Percentiles rank a stretch among this genome's conserved stretches.
These are phyloP conservation scores for Raphidocelis subcapitata DNA, from an alignment of 139 green algal species.

Conservation along the genomic window DNA sequence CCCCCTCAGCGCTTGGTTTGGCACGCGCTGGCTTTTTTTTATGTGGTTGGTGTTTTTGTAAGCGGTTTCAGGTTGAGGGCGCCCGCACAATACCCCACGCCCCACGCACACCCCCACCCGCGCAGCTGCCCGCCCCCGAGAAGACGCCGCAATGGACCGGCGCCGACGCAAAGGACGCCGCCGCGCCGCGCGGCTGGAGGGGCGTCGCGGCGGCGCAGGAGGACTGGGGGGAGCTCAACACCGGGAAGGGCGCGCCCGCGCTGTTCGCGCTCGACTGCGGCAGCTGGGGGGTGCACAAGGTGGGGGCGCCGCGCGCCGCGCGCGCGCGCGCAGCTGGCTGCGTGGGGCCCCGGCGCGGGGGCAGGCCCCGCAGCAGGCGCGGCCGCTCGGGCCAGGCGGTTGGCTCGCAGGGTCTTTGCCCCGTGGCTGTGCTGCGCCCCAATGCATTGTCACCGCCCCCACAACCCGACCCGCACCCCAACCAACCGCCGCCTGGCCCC, in stretches of 20 bases:
- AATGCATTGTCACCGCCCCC: no score
- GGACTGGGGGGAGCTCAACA: constrained; percentile 92
- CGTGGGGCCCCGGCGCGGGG: no score
- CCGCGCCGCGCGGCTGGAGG: constrained; percentile 60
- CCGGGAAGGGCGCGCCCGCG: constrained; percentile 56
- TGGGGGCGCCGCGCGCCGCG: no score
- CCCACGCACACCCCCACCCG: background rate
- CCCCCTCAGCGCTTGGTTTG: background rate
- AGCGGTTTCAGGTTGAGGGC: no score
- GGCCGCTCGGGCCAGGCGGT: no score
- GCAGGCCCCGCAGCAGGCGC: no score
- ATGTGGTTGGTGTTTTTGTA: background rate
- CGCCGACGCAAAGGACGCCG: constrained; percentile 40
- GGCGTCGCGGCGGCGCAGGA: constrained; percentile 61
- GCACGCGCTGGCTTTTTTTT: background rate
- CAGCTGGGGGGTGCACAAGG: constrained; percentile 18
- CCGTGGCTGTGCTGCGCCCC: no score
- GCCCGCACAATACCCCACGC: background rate
- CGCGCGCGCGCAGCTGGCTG: no score
- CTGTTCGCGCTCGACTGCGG: constrained; percentile 68
- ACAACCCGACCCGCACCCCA: no score
- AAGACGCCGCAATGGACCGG: constrained; percentile 47
- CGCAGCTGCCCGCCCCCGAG: constrained; percentile 29
- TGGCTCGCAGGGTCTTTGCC: no score
- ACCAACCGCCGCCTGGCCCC: constrained; percentile 16